Conservation (phyloP, 2,329 filamentous ascomycete genomes). For the Hypoxylon sp. region DNA sequence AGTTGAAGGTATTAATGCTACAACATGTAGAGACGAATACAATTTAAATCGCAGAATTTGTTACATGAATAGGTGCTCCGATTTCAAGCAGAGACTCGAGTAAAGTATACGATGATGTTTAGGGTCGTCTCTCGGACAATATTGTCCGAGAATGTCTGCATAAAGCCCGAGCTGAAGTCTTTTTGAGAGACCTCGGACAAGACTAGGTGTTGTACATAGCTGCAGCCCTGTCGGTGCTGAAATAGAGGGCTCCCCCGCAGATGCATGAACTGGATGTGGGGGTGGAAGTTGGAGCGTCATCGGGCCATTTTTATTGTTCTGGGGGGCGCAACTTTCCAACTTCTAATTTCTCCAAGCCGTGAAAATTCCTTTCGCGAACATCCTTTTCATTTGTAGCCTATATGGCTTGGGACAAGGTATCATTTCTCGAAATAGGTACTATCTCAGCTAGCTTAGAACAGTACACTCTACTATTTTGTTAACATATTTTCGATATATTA, state of each 20-base stretch:
- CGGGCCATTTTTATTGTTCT: slow-evolving; percentile 10
- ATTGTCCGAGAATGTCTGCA: background rate
- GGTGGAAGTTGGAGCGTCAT: slow-evolving; percentile 42
- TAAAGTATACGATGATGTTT: background rate
- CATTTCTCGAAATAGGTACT: background rate
- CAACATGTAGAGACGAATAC: background rate
- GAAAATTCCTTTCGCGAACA: slow-evolving; percentile 28
- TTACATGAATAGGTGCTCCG: background rate
- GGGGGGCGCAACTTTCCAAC: slow-evolving; percentile 29
- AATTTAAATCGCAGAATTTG: background rate
- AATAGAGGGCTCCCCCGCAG: slow-evolving; percentile 42
- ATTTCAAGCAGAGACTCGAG: background rate
- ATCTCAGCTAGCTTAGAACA: background rate
- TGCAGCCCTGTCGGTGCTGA: slow-evolving; percentile 33
- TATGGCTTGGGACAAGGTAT: background rate
- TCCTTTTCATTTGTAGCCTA: slow-evolving; percentile 6
- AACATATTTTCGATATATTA: background rate
- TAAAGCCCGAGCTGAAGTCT: background rate
- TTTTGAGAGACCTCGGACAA: background rate
- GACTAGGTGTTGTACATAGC: slow-evolving; percentile 12
- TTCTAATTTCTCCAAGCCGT: slow-evolving; percentile 11
- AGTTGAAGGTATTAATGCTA: slow-evolving; percentile 12
- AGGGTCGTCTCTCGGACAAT: background rate
- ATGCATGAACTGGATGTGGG: slow-evolving; percentile 37
- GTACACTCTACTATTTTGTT: background rate